Evolutionary conservation across 139 green algal species (phyloP).

Genomic region (Zygnema cylindricum): DNA sequence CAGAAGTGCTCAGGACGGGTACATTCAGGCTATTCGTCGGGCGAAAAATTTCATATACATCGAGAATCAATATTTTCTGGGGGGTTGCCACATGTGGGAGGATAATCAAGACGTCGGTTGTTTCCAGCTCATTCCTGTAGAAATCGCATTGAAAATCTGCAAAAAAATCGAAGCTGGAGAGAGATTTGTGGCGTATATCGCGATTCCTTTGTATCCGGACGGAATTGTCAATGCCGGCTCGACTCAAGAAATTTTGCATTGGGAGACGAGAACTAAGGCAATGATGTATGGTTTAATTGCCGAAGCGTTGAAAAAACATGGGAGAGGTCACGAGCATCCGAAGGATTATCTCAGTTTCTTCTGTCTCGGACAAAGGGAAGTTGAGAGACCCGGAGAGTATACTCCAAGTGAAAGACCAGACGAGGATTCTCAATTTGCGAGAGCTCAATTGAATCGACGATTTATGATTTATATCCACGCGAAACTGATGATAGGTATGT

Average conservation of each 20-base stretch:
- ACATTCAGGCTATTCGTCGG: slow-evolving; percentile 53
- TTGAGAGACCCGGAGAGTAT: slow-evolving; percentile 4
- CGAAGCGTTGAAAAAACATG: slow-evolving; percentile 17
- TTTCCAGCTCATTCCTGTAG: slow-evolving; percentile 50
- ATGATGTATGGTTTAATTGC: slow-evolving; percentile 56
- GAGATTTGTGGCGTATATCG: slow-evolving; percentile 52
- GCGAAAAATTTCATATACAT: slow-evolving; percentile 75
- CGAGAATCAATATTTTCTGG: slow-evolving; percentile 68
- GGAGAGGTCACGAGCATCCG: slow-evolving; percentile 54
- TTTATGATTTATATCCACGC: slow-evolving; percentile 74
- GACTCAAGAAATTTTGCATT: slow-evolving; percentile 71
- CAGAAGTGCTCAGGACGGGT: slow-evolving; percentile 49
- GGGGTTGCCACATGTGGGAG: slow-evolving; percentile 39
- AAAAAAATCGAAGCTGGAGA: slow-evolving; percentile 44
- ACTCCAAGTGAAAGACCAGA: background rate
- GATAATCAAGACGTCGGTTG: slow-evolving; percentile 30
- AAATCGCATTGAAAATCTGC: slow-evolving; percentile 59
- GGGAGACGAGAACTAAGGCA: slow-evolving; percentile 66
- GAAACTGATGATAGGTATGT: slow-evolving; percentile 65
- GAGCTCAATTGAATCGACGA: slow-evolving; percentile 41
- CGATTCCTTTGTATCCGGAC: slow-evolving; percentile 54
- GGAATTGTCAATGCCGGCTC: slow-evolving; percentile 29
- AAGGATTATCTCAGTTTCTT: slow-evolving; percentile 76
- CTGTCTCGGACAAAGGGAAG: slow-evolving; percentile 67
- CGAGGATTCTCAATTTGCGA: background rate